Percentiles rank a stretch among this genome's conserved stretches.
Conservation (phyloP, 768 basidiomycete genomes). For the Suillus plorans region DNA sequence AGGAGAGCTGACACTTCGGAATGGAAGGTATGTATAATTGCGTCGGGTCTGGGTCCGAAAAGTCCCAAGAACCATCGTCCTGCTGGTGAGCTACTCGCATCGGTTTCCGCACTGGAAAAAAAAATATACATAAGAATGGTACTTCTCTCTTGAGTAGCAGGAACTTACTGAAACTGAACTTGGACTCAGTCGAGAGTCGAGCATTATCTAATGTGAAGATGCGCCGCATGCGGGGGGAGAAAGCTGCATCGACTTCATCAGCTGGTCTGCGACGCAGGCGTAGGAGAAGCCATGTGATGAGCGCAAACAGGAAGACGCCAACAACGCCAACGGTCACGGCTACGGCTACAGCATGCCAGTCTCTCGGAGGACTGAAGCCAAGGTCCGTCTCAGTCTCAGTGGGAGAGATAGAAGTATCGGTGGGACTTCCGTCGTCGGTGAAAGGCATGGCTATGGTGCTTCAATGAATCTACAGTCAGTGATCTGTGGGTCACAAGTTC, state of each 20-base stretch:
- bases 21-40: constrained; percentile 4
- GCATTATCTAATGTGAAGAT: constrained; percentile 10
- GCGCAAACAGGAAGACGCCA: constrained; percentile 22
- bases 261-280: constrained; percentile 20
- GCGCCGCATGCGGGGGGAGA: constrained; percentile 2
- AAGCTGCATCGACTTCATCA: not conserved
- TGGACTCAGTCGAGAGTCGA: constrained; percentile 26
- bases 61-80: constrained; percentile 28
- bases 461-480: not conserved
- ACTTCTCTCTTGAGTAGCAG: not conserved
- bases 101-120: constrained; percentile 22
- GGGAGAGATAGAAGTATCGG: constrained; percentile 9
- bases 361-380: constrained; percentile 16
- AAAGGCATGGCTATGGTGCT: constrained; percentile 12
- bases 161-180: constrained; percentile 27
- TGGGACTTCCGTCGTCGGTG: constrained; percentile 6
- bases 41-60: constrained; percentile 26
- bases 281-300: constrained; percentile 26
- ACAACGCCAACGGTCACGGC: constrained; percentile 26
- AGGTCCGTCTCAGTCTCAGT: constrained; percentile 4
- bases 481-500: not conserved
- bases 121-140: not conserved
- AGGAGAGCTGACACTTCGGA: not conserved
- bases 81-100: constrained; percentile 22
- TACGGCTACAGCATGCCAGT: constrained; percentile 21